Base-by-base conservation (phyloP, 768 basidiomycete genomes). In the Mycena maculata region DNA sequence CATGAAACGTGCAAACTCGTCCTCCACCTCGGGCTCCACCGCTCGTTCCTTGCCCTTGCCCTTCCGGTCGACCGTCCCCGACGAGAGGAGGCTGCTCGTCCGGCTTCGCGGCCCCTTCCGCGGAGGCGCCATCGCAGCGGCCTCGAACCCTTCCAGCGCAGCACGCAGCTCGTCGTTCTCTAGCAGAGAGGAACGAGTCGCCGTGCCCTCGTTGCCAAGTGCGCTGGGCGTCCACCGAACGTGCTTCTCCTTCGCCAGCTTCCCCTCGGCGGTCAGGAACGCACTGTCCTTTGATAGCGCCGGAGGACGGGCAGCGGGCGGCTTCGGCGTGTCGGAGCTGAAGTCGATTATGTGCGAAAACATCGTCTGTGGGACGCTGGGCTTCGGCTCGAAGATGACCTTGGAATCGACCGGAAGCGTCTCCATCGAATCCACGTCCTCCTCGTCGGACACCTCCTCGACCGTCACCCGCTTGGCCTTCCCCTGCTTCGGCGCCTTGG, bases 361-460 rank as follows among this genome's bases (percentile, higher is more conserved):
- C 73, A 77, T 78, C 50, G 76, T 75, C 13, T 78, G 69, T 13
- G 82, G 79, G 18, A 78, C 76, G 57, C 80, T 82, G 2, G 83
- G 83, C 63, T 81, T 82, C 4, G 83, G 84, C 69, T 81, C 82
- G 18, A 80, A 74, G 61, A 82, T 72, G 61, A 66, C 64, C 54
- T 77, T 74, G 28, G 78, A 81, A 52, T 82, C 77, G 31, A 76
- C 66, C 1, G 82, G 80, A 28, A 84, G 71, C 36, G 63, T 75
- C n/a, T 77, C 79, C 9, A 44, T 71, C 70, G 30, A 52, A 61
- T 63, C 57, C 57, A 69, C 36, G 53, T 78, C 77, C 11, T 71
- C 77, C 50, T 85, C 84, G 60, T 85, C 84, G 9, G 80, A 76
- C 16, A 84, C 79, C 33, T 83, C 84, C 70, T 85, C 84, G 16